These are phyloP conservation scores for Jasminum sambac DNA, from an alignment of 257 asterid species.

Conservation along the genomic window DNA sequence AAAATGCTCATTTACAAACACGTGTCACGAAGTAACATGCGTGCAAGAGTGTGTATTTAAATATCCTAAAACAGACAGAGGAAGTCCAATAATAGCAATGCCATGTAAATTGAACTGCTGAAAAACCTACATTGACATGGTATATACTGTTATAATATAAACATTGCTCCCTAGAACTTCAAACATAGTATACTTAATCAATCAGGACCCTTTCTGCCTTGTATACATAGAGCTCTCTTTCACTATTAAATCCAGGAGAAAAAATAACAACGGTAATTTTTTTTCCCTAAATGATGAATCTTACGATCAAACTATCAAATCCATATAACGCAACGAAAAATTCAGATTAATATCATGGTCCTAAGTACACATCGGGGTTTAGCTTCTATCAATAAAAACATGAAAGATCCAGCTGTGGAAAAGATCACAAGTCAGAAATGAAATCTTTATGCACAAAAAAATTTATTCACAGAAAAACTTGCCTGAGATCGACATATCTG, in stretches of 20 bases:
- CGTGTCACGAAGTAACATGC: not conserved
- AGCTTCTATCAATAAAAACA: not conserved
- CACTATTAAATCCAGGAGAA: constrained; percentile 19
- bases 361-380: not conserved
- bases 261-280: not conserved
- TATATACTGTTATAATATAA: constrained; percentile 5
- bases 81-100: constrained; percentile 21
- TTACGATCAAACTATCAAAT: constrained; percentile 4
- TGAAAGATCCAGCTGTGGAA: not conserved
- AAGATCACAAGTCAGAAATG: constrained; percentile 15
- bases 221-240: constrained; percentile 18
- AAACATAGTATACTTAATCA: not conserved
- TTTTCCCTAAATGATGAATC: not conserved
- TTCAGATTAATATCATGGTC: not conserved
- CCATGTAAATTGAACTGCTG: constrained; percentile 11
- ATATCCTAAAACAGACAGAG: not conserved
- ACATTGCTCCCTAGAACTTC: constrained; percentile 5
- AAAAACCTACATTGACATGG: constrained; percentile 9
- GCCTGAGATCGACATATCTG: constrained; percentile 43
- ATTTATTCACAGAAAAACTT: not conserved
- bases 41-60: not conserved
- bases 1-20: not conserved
- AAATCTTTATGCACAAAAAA: not conserved
- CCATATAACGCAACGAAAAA: constrained; percentile 12
- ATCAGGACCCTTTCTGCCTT: constrained; percentile 23